phyloP scores from a whole-genome alignment of 2,329 filamentous ascomycete genomes.

The Scleromitrula shiraiana region DNA sequence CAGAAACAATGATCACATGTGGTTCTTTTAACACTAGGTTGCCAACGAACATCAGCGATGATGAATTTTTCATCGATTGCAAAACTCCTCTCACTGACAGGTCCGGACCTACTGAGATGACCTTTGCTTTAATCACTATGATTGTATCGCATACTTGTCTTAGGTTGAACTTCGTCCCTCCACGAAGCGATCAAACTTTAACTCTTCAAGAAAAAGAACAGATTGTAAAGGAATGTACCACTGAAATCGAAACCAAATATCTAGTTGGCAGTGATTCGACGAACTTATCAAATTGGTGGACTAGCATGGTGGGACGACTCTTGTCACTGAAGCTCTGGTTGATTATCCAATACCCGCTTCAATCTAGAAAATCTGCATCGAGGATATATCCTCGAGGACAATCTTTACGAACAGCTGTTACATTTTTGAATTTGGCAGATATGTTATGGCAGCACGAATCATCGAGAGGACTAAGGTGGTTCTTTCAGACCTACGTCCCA shows the following conservation, averaged over 20 bases:
- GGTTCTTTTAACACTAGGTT: constrained; percentile 38
- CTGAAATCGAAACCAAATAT: constrained; percentile 2
- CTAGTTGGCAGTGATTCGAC: not conserved
- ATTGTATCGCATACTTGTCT: not conserved
- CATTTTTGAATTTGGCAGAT: constrained; percentile 24
- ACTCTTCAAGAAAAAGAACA: constrained; percentile 6
- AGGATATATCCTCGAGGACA: constrained; percentile 4
- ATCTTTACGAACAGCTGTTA: constrained; percentile 37
- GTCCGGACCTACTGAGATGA: constrained; percentile 13
- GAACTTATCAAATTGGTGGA: not conserved
- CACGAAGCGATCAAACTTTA: not conserved
- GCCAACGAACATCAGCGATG: constrained; percentile 45
- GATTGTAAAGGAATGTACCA: constrained; percentile 6
- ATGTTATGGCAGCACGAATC: constrained; percentile 11
- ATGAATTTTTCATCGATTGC: constrained; percentile 32
- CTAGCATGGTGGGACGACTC: constrained; percentile 1
- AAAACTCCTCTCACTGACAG: not conserved
- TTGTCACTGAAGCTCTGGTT: constrained; percentile 36
- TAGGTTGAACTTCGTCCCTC: constrained; percentile 9
- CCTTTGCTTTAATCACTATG: constrained; percentile 11
- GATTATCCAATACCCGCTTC: constrained; percentile 36
- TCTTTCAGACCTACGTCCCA: constrained; percentile 43
- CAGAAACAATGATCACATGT: constrained; percentile 37
- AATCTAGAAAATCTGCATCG: not conserved
- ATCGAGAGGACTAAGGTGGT: constrained; percentile 38